A percentile compares a stretch with the other conserved stretches of the same genome.
These are phyloP conservation scores for Prunus salicina DNA, from an alignment of 306 rosid genomes.

Conservation along the genomic window DNA sequence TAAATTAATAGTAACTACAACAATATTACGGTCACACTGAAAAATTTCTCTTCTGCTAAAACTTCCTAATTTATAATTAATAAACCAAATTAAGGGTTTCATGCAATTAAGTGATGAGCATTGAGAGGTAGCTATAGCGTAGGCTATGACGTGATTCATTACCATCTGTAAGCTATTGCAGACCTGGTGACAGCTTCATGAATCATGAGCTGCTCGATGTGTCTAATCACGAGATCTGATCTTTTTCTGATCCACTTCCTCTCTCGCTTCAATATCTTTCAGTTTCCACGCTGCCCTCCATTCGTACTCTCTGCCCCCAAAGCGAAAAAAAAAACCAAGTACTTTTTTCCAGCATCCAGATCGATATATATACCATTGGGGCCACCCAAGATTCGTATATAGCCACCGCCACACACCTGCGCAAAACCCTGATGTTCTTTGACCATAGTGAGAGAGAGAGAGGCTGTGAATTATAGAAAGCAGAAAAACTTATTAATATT, in stretches of 20 bases:
- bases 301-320: not conserved
- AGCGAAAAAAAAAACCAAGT: not conserved
- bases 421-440: not conserved
- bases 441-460: not conserved
- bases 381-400: constrained; percentile 6
- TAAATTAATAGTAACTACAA: too few relatives aligned
- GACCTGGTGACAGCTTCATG: not conserved
- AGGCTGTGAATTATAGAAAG: not conserved
- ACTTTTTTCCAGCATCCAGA: not conserved
- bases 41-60: too few relatives aligned
- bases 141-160: not conserved
- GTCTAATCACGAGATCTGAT: constrained; percentile 18
- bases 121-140: too few relatives aligned
- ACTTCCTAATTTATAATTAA: too few relatives aligned
- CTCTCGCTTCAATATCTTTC: not conserved
- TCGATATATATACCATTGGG: not conserved
- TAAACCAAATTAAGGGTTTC: too few relatives aligned
- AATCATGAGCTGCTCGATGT: constrained; percentile 18
- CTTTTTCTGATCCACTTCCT: not conserved
- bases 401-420: not conserved
- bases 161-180: not conserved
- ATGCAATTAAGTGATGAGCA: too few relatives aligned
- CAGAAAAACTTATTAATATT: too few relatives aligned
- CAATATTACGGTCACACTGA: too few relatives aligned
- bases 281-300: constrained; percentile 1